These are phyloP conservation scores for Dactylonectria macrodidyma DNA, from an alignment of 2,329 filamentous ascomycete genomes.

Conservation along the genomic window DNA sequence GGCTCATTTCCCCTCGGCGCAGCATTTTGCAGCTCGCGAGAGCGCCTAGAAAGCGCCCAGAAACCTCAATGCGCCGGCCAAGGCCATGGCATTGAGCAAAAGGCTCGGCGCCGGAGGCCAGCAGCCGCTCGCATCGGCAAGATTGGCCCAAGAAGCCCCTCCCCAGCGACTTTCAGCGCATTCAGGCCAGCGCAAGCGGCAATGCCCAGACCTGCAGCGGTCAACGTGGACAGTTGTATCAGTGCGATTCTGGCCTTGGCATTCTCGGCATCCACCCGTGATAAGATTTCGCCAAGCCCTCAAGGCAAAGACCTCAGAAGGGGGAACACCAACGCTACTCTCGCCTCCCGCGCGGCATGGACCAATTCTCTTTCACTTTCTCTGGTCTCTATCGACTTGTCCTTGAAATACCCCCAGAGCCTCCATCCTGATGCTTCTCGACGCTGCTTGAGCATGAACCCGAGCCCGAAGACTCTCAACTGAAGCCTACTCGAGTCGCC, in stretches of 20 bases:
- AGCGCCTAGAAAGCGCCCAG: conserved; percentile 41
- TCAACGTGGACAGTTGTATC: conserved; percentile 49
- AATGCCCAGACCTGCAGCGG: conserved; percentile 46
- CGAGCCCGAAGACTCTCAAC: not conserved
- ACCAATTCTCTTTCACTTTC: conserved; percentile 39
- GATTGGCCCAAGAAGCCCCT: too few relatives aligned
- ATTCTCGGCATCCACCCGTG: conserved; percentile 50
- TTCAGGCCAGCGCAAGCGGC: conserved; percentile 21
- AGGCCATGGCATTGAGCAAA: conserved; percentile 44
- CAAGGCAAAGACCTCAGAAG: conserved; percentile 51
- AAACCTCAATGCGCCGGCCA: conserved; percentile 41
- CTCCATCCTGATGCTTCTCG: conserved; percentile 36
- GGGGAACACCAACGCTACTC: conserved; percentile 47
- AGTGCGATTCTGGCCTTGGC: conserved; percentile 48
- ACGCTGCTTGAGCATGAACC: conserved; percentile 34
- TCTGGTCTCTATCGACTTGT: conserved; percentile 21
- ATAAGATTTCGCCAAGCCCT: conserved; percentile 52
- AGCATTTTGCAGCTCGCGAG: conserved; percentile 31
- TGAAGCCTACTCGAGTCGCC: conserved; percentile 1
- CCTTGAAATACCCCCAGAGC: conserved; percentile 26
- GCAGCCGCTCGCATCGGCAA: conserved; percentile 38
- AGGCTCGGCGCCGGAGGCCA: conserved; percentile 37
- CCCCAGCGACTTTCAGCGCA: not conserved
- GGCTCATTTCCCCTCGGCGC: conserved; percentile 42
- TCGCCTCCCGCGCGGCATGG: conserved; percentile 42